These are phyloP conservation scores for Botrytis tulipae DNA, from an alignment of 2,329 filamentous ascomycete species.

Conservation along the genomic window DNA sequence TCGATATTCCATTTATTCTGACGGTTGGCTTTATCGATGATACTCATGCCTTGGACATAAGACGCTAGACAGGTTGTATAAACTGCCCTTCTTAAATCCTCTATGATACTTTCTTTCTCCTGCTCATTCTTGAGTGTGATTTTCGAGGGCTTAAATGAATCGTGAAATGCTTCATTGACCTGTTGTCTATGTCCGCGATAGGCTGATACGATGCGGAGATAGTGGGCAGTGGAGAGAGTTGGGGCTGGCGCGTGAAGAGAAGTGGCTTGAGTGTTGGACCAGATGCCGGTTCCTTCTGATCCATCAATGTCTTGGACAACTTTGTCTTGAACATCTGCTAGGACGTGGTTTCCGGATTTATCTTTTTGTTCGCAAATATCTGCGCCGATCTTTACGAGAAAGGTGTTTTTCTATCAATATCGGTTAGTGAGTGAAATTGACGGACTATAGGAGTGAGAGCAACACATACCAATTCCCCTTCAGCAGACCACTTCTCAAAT, in stretches of 20 bases:
- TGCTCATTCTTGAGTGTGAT: background rate
- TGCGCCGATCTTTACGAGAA: slow-evolving; percentile 60
- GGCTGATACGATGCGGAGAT: slow-evolving; percentile 52
- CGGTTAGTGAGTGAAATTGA: slow-evolving; percentile 7
- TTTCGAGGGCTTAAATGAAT: slow-evolving; percentile 31
- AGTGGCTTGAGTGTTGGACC: slow-evolving; percentile 62
- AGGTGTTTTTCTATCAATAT: slow-evolving; percentile 48
- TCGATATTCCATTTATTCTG: slow-evolving; percentile 59
- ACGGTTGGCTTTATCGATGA: slow-evolving; percentile 58
- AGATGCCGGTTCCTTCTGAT: slow-evolving; percentile 65
- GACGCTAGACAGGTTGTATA: slow-evolving; percentile 61
- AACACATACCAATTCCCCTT: slow-evolving; percentile 53
- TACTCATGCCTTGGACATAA: slow-evolving; percentile 64
- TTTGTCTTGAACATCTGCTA: slow-evolving; percentile 53
- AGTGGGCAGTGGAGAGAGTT: slow-evolving; percentile 62
- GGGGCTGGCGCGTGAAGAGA: slow-evolving; percentile 61
- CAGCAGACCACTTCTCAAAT: slow-evolving; percentile 58
- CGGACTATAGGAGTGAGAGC: background rate
- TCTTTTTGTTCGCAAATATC: slow-evolving; percentile 57
- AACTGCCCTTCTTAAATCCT: slow-evolving; percentile 58
- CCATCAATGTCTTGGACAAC: slow-evolving; percentile 68
- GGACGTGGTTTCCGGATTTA: slow-evolving; percentile 45
- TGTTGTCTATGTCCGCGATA: slow-evolving; percentile 55
- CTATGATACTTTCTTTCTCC: slow-evolving; percentile 43
- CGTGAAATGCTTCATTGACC: slow-evolving; percentile 42